These are phyloP conservation scores for Lyophyllum shimeji DNA, from an alignment of 768 basidiomycete genomes.

Conservation along the genomic window DNA sequence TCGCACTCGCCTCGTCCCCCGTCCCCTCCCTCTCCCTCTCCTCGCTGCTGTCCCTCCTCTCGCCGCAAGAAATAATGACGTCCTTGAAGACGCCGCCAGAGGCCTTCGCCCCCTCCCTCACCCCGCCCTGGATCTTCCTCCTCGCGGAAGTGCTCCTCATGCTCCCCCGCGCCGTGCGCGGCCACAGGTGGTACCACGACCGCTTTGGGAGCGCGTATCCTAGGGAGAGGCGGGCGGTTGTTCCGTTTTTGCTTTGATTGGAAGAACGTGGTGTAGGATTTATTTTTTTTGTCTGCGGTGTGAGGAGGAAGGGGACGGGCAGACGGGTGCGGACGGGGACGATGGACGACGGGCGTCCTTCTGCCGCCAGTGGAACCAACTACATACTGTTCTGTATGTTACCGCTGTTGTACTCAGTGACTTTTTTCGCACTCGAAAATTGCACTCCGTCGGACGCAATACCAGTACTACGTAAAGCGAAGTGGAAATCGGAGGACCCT, in stretches of 20 bases:
- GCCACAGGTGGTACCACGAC: slow-evolving; percentile 82
- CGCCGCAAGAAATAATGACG: not conserved
- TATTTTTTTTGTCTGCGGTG: no score
- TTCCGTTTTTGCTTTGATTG: slow-evolving; percentile 53
- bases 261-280: no score
- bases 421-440: no score
- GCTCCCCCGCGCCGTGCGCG: slow-evolving; percentile 78
- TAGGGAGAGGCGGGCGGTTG: slow-evolving; percentile 66
- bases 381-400: no score
- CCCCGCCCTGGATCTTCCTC: slow-evolving; percentile 84
- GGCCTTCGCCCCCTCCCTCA: slow-evolving; percentile 40
- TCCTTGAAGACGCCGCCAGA: slow-evolving; percentile 28
- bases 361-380: no score
- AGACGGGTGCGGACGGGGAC: no score
- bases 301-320: no score
- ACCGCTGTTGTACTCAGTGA: no score
- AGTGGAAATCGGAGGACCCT: no score
- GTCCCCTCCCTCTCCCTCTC: slow-evolving; percentile 49
- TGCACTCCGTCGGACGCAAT: no score
- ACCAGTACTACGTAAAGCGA: no score
- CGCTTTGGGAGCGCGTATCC: slow-evolving; percentile 81
- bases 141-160: slow-evolving; percentile 71
- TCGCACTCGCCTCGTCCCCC: slow-evolving; percentile 72
- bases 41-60: slow-evolving; percentile 35
- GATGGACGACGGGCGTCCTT: no score